Conservation (phyloP, 148 eudicot species). For the Hydrangea macrophylla region DNA sequence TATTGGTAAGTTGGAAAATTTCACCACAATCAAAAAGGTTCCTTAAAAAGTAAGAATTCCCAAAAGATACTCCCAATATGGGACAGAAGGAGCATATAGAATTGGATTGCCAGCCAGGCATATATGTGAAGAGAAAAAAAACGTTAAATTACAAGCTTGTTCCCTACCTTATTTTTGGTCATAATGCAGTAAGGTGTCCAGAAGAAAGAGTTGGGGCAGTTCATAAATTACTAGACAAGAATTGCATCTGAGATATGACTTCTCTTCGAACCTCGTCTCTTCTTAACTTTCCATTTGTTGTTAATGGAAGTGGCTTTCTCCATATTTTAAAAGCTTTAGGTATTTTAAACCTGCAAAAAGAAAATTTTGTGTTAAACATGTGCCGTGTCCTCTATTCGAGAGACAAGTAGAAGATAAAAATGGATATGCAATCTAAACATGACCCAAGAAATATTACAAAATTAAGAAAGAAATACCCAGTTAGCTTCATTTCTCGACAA, state of each 20-base stretch:
- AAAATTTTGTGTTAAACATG: neutral
- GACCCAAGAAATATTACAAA: neutral
- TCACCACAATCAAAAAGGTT: too few species aligned
- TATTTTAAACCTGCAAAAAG: conserved; percentile 66
- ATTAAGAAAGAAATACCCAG: conserved; percentile 49
- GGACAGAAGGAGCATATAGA: too few species aligned
- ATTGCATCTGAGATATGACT: conserved; percentile 34
- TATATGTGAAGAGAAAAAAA: too few species aligned
- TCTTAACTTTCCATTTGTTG: conserved; percentile 76
- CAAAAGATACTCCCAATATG: too few species aligned
- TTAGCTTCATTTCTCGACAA: conserved; percentile 46
- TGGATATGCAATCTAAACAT: neutral
- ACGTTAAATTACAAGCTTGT: too few species aligned
- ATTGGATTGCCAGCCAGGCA: too few species aligned
- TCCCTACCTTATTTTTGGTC: too few species aligned
- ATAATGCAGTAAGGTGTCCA: too few species aligned
- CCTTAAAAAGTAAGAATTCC: too few species aligned
- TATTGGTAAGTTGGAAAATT: too few species aligned
- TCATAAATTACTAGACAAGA: conserved; percentile 46
- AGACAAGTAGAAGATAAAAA: neutral
- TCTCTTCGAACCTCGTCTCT: conserved; percentile 60
- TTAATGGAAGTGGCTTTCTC: conserved; percentile 62
- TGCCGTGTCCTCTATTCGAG: neutral
- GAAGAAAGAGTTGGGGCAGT: too few species aligned
- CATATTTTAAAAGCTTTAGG: conserved; percentile 58